Evolutionary conservation across 176 grass and related monocot genomes (phyloP).

Genomic region (Hyparrhenia diplandra): DNA sequence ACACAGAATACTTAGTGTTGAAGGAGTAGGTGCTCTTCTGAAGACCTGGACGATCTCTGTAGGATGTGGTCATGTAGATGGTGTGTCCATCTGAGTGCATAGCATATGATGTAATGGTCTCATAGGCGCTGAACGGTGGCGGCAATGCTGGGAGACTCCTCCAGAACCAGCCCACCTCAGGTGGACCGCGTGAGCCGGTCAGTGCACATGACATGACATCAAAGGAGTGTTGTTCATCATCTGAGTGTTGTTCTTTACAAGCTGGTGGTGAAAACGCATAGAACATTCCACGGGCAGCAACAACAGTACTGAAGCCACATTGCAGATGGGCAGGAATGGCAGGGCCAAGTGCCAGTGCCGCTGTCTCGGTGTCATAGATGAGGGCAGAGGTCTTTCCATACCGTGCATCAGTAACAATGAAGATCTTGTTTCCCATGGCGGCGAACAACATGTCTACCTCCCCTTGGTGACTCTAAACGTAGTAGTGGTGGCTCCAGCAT

Average conservation of each 20-base stretch:
- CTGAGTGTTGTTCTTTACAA: background rate
- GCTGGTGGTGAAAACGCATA: background rate
- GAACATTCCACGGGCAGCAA: background rate
- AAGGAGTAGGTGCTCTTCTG: constrained; percentile 1
- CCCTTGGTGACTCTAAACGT: background rate
- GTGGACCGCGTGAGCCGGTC: background rate
- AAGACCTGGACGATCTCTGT: background rate
- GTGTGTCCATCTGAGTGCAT: background rate
- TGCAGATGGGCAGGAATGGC: background rate
- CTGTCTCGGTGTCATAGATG: background rate
- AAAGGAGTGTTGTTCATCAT: background rate
- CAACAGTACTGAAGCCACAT: background rate
- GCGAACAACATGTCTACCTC: background rate
- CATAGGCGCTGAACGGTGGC: background rate
- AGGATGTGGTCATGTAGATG: background rate
- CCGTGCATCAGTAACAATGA: background rate
- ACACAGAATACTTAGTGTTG: background rate
- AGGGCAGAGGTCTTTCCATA: background rate
- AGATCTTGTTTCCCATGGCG: background rate
- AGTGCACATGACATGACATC: background rate
- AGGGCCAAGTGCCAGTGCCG: background rate
- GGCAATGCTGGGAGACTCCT: background rate
- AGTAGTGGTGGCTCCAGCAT: background rate
- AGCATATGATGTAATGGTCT: background rate
- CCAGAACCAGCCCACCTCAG: background rate